Evolutionary conservation across 768 basidiomycete genomes (phyloP), one percentile per base, ranked within the genome.

Genomic region (Boletus sp.): DNA sequence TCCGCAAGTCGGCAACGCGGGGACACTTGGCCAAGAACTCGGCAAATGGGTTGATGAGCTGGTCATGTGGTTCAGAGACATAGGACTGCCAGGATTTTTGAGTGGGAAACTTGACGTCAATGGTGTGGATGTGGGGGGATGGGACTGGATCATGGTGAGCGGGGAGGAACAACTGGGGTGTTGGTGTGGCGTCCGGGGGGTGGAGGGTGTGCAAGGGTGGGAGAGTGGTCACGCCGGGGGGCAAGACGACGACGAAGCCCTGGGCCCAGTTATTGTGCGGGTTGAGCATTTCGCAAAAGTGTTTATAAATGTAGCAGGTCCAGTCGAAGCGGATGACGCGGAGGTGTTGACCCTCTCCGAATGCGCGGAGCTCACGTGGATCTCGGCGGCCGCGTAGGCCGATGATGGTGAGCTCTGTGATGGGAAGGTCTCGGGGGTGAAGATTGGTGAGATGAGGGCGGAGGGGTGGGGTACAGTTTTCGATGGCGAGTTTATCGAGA

Each of bases 241-340:
- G 60, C 0, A 60, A 21, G 4, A 42, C 30, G 41, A 53, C 51
- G 45, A 54, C 56, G 39, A 63, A 50, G 14, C 51, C 57, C 17
- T 53, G 63, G 23, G 37, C 50, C 64, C 50, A 58, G 46, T 57
- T 62, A 53, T 53, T 60, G 21, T 41, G 50, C 0, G 35, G 42
- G 27, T 19, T 19, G 46, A 42, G 57, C 1, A 43, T 14, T 19
- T 59, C 55, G 7, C 41, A 59, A 58, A 62, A 70, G 40, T 61
- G 61, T 17, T 66, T 66, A 60, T 77, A 72, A 17, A 77, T 70
- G 41, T 74, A 71, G 19, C 73, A 74, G 1, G 70, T 74, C 64
- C 70, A 75, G 60, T 79, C 78, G 45, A 80, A 68, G 44, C 72
- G 73, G n/a, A 80, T 64, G n/a, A 68, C 65, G 14, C 69, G 72